phyloP scores from a whole-genome alignment of 345 rosid genomes.

The Angophora floribunda region DNA sequence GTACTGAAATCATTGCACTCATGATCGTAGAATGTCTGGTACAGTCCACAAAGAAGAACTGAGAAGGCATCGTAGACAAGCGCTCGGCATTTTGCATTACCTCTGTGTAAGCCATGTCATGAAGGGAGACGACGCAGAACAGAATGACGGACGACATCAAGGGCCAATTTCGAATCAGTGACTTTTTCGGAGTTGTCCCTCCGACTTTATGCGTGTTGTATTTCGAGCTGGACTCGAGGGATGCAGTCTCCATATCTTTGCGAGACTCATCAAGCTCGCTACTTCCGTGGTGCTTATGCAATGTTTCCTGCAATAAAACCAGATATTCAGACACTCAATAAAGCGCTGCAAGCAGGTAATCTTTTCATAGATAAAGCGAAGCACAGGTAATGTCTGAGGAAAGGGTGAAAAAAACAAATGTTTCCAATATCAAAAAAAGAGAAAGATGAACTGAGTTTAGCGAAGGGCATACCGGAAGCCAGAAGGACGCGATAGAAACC shows the following conservation, averaged over 20 bases:
- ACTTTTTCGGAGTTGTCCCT: constrained; percentile 13
- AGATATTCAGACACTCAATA: background rate
- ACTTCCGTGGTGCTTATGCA: constrained; percentile 43
- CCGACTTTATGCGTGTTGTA: constrained; percentile 4
- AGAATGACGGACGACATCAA: constrained; percentile 65
- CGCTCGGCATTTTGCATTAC: constrained; percentile 6
- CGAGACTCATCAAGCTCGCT: constrained; percentile 15
- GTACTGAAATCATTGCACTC: background rate
- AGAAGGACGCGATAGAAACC: constrained; percentile 32
- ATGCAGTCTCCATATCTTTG: constrained; percentile 24
- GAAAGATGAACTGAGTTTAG: background rate
- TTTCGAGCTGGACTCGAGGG: background rate
- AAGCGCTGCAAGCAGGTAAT: background rate
- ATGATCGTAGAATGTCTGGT: background rate
- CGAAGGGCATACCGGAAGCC: constrained; percentile 63
- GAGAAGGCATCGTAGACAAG: background rate
- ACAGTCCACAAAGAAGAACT: background rate
- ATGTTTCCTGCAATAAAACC: constrained; percentile 44
- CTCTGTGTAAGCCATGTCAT: constrained; percentile 96
- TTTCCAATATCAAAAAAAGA: background rate
- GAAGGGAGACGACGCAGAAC: constrained; percentile 76
- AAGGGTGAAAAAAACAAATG: background rate
- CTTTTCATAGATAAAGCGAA: background rate
- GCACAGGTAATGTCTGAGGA: background rate
- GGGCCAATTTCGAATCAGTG: constrained; percentile 82